phyloP scores from a whole-genome alignment of 1,284 basidiomycete genomes.

The Moesziomyces globuligerus region DNA sequence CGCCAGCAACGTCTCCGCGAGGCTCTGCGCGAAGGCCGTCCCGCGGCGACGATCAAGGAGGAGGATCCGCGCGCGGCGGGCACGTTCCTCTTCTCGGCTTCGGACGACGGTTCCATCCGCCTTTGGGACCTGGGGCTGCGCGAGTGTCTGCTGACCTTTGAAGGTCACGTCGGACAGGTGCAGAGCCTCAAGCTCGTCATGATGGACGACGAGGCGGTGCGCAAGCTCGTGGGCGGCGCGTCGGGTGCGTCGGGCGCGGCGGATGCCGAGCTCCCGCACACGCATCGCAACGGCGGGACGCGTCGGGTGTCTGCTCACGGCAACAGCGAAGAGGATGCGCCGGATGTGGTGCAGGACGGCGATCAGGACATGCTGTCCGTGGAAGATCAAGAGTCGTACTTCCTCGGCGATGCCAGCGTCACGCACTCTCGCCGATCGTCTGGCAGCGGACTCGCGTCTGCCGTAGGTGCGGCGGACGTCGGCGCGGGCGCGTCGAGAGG shows the following conservation, averaged over 20 bases:
- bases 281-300: constrained; percentile 12
- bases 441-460: constrained; percentile 5
- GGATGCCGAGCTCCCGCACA: constrained; percentile 26
- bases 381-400: constrained; percentile 47
- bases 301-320: neutral
- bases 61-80: constrained; percentile 41
- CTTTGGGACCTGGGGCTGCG: constrained; percentile 90
- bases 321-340: constrained; percentile 6
- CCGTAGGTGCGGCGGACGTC: constrained; percentile 21
- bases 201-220: constrained; percentile 62
- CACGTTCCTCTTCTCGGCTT: constrained; percentile 84
- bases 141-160: constrained; percentile 84
- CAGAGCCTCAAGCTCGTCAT: constrained; percentile 86
- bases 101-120: constrained; percentile 91
- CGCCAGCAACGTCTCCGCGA: constrained; percentile 32
- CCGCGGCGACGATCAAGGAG: constrained; percentile 71
- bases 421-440: constrained; percentile 17
- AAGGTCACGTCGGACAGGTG: constrained; percentile 92
- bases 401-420: constrained; percentile 31
- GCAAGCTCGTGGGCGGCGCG: constrained; percentile 54
- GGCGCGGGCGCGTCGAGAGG: constrained; percentile 5
- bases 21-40: constrained; percentile 29
- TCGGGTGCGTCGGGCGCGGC: constrained; percentile 64
- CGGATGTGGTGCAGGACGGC: constrained; percentile 4
- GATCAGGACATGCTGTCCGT: constrained; percentile 44